Evolutionary conservation across 2,329 filamentous ascomycete species (phyloP), one percentile per base, ranked within the genome.

Genomic region (Fragosphaeria purpurea): DNA sequence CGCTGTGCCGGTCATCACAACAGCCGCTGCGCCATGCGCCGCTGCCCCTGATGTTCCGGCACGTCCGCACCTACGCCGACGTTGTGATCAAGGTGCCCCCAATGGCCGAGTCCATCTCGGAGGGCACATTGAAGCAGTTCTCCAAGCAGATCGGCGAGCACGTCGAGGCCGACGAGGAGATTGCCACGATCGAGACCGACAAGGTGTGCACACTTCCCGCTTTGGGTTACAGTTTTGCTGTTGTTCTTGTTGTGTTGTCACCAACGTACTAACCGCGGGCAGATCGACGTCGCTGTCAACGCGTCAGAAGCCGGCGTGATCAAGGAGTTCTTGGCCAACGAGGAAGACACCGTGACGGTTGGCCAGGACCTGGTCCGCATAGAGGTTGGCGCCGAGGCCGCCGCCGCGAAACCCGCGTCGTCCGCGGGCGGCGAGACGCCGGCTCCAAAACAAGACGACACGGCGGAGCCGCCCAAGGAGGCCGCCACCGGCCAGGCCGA

Each of bases 91-190:
- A 97, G 72, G 93, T 97, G 59, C 93, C 93, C 37, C 81, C 93
- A 66, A 97, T 98, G 93, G 93, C 93, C 57, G 93, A 98, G 70
- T 97, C 93, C 46, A 97, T 98, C 67, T 94, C 88, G 43, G 93
- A 98, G 70, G 93, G 93, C 55, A 98, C 93, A 30, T 69, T 98
- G 63, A 96, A 95, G 73, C 89, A 95, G 65, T 97, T 90, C 75
- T 85, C 81, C 62, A 97, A 97, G 67, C 68, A 91, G 71, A 75
- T 96, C 60, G 93, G 93, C 62, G 93, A 98, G 67, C 90, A 82
- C 61, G 90, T 98, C 48, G 89, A 95, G 73, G 84, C 85, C 62
- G 93, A 98, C 64, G 93, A 97, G 71, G 93, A 98, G 68, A 91
- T 98, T 67, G 93, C 93, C 35, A 96, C 91, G 46, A 98, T 98